A percentile compares a stretch with the other conserved stretches of the same genome.
Evolutionary conservation across 78 protist genomes (phyloP).

Genomic region (Dictyostelium citrinum): DNA sequence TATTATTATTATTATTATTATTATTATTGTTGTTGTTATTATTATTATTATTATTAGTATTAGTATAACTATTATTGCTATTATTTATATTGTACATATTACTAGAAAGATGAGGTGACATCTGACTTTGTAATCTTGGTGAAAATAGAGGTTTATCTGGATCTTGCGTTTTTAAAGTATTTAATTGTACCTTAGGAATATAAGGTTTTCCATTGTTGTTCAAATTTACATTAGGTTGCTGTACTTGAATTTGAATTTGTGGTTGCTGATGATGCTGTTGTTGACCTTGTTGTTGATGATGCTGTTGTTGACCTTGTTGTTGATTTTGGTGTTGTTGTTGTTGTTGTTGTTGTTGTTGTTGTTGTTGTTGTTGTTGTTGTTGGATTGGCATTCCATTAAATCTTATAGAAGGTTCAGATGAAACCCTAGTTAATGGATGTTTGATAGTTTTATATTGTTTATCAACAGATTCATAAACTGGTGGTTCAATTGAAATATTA

Average conservation of each 20-base stretch:
- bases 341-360: not conserved
- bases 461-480: not conserved
- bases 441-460: constrained; percentile 31
- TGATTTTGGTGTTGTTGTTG: not conserved
- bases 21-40: not conserved
- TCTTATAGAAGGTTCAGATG: constrained; percentile 34
- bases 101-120: not conserved
- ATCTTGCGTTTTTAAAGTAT: not conserved
- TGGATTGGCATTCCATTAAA: not conserved
- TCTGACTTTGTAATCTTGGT: not conserved
- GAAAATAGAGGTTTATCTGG: not conserved
- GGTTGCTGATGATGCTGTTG: not conserved
- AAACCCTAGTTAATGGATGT: constrained; percentile 48
- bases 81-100: not conserved
- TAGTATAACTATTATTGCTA: not conserved
- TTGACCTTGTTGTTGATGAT: not conserved
- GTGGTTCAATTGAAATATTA: not conserved
- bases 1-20: not conserved
- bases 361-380: not conserved
- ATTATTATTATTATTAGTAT: not conserved
- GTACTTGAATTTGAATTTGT: not conserved
- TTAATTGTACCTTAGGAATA: not conserved
- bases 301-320: not conserved
- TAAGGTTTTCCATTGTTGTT: not conserved
- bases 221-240: not conserved